Conservation (phyloP, 2,329 filamentous ascomycete species). For the Aspergillus fischeri region DNA sequence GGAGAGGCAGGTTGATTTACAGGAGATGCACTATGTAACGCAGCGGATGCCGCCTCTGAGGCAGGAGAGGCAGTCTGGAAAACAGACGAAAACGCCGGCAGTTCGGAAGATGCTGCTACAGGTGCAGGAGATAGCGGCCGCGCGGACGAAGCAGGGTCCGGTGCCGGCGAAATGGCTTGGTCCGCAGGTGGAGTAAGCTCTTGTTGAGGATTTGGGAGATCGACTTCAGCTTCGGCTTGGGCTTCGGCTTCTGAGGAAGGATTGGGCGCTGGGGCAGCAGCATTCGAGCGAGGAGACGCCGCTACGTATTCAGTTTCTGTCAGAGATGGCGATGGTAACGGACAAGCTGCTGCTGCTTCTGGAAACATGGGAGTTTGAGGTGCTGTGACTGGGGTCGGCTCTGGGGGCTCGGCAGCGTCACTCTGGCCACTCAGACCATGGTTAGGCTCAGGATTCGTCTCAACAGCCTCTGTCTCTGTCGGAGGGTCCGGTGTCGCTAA, state of each 20-base stretch:
- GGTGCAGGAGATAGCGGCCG: conserved; percentile 16
- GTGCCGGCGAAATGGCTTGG: conserved; percentile 15
- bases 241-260: conserved; percentile 5
- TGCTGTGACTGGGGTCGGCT: conserved; percentile 19
- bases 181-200: conserved; percentile 10
- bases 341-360: conserved; percentile 15
- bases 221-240: conserved; percentile 2
- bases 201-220: conserved; percentile 6
- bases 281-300: conserved; percentile 19
- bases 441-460: conserved; percentile 8
- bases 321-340: conserved; percentile 28
- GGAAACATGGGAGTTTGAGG: conserved; percentile 22
- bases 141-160: conserved; percentile 5
- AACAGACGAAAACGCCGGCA: neutral
- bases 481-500: conserved; percentile 9
- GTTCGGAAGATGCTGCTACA: neutral
- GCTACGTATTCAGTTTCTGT: conserved; percentile 27
- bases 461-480: conserved; percentile 5
- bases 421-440: conserved; percentile 4
- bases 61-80: neutral
- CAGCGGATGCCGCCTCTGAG: conserved; percentile 15
- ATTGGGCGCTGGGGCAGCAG: conserved; percentile 10
- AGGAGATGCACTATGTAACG: conserved; percentile 4
- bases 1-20: conserved; percentile 10
- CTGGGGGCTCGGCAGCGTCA: conserved; percentile 9